phyloP scores from a whole-genome alignment of 371 early-diverging fungal genomes.

The Mortierella sp. region DNA sequence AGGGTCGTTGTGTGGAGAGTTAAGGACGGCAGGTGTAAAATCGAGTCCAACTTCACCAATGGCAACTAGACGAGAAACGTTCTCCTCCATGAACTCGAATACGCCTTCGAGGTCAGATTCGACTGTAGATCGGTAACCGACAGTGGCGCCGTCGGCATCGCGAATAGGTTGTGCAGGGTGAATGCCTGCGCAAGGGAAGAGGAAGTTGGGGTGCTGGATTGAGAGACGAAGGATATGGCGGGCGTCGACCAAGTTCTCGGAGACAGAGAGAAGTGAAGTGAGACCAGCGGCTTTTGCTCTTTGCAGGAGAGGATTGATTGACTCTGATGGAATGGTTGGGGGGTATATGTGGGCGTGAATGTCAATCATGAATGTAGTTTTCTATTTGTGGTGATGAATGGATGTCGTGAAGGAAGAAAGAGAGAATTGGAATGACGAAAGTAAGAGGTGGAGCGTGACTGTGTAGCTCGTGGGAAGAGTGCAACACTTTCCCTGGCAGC shows the following conservation, averaged over 20 bases:
- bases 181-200: conserved; percentile 61
- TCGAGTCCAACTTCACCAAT: conserved; percentile 80
- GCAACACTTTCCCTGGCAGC: background rate
- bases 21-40: conserved; percentile 73
- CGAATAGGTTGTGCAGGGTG: conserved; percentile 62
- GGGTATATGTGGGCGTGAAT: conserved; percentile 63
- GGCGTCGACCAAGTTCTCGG: conserved; percentile 61
- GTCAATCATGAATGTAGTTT: conserved; percentile 54
- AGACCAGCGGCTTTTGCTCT: conserved; percentile 57
- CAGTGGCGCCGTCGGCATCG: conserved; percentile 45
- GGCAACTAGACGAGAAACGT: conserved; percentile 48
- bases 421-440: background rate
- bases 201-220: conserved; percentile 52
- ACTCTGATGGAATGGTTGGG: conserved; percentile 55
- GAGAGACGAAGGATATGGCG: conserved; percentile 58
- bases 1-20: conserved; percentile 33
- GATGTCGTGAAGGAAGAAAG: background rate
- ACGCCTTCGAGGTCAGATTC: conserved; percentile 58
- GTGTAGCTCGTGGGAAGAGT: background rate
- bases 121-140: conserved; percentile 56
- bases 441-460: background rate
- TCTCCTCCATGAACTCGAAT: conserved; percentile 57
- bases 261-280: conserved; percentile 59
- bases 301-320: conserved; percentile 37
- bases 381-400: background rate